Evolutionary conservation across 192 early-diverging fungal genomes (phyloP), one percentile per base, ranked within the genome.

Genomic region (Linnemannia schmuckeri): DNA sequence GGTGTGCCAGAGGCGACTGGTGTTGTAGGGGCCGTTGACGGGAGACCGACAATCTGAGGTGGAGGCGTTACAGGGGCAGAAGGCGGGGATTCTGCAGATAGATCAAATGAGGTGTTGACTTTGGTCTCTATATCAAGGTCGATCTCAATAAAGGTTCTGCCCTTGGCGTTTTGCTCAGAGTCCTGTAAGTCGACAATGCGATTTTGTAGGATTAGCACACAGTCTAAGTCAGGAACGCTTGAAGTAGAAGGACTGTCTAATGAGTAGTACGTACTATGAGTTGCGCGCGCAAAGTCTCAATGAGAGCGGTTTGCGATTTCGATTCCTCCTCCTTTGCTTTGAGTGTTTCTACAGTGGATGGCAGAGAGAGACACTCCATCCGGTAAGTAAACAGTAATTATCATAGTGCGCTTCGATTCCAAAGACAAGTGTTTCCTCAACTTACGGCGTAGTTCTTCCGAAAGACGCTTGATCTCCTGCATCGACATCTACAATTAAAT

Each of bases 401-500:
- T 61, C 24, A 24, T 27, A 55, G 24, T 0, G 24, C 20, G 22
- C 3, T 4, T 8, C 30, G 57, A 6, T 24, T 61, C 22, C 57
- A 61, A 66, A 30, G 13, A 4, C 3, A 13, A 1, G n/a, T 63
- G 13, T 6, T 37, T 33, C 27, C 24, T 72, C 47, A 46, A 20
- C 27, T 13, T 81, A 80, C 83, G 80, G 66, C 81, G 46, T 12
- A 86, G 49, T 38, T 84, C 70, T 0, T 86, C 80, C 0, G 88
- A 86, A 10, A 89, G 41, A 22, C 88, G 76, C 42, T 52, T 71
- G n/a, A 89, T 89, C 61, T 89, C 88, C 66, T 86, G 66, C 88
- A 89, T 85, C 0, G 83, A 86, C 81, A 89, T 89, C 88, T 89
- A 82, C 37, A 38, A 33, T 54, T 27, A 22, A 46, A 72, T n/a